Evolutionary conservation across 352 stramenopile species (phyloP), one percentile per base, ranked within the genome.

Genomic region (Pythium sukuiense): DNA sequence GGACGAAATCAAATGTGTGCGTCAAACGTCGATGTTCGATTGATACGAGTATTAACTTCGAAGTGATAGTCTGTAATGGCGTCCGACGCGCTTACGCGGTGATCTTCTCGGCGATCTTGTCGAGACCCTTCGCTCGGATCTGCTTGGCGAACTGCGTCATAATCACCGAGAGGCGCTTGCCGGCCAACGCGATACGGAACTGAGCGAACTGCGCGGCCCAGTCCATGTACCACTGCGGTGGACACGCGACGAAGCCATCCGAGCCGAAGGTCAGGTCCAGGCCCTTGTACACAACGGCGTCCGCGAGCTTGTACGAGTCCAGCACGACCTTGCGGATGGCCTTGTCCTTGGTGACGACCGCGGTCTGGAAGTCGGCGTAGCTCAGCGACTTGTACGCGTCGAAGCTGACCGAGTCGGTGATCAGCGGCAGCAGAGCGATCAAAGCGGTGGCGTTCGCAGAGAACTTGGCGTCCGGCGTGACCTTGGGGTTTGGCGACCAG

Each of bases 381-480:
- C 26, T 35, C 6, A 69, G 33, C 9, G 35, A 41, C 29, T 48
- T 52, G 63, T 69, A 69, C 18, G 13, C 35, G 16, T 63, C 55
- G 45, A 69, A 69, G 37, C 27, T 59, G 24, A 69, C 63, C 6
- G 48, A 37, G 27, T 69, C 63, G 0, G 53, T 60, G 26, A 69
- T 35, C 29, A 65, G 65, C 39, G 62, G 52, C 9, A 63, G 35
- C 6, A 72, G 59, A 20, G 12, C 49, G 14, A 72, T 66, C 53
- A 92, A 74, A 65, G 79, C 74, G 3, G 76, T 78, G 1, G 83
- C 83, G 63, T 88, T 82, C 13, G 56, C 24, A 26, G 60, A 54
- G 39, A 84, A 53, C 14, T n/a, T 33, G 5, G 59, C 43, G 43
- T 27, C 26, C 29, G 46, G 61, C 13, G 56, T 46, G 20, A 45